Conservation (phyloP, 441 rosid species). For the Rhodomyrtus psidioides region DNA sequence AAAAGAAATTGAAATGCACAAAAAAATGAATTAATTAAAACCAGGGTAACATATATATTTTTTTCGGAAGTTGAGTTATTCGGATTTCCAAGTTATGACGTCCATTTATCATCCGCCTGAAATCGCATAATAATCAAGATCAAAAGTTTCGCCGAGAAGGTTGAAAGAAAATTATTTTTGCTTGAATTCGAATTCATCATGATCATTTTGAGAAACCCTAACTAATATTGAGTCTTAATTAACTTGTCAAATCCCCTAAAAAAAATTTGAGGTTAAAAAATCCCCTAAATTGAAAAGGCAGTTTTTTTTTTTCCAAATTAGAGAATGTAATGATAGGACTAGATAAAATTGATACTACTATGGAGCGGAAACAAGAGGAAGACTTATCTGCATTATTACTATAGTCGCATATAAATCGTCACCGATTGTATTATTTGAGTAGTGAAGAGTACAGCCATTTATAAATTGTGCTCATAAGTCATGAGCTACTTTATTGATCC, state of each 20-base stretch:
- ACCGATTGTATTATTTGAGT: not conserved
- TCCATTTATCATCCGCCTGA: not conserved
- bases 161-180: not conserved
- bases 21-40: too few species aligned
- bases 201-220: not conserved
- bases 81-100: not conserved
- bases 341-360: not conserved
- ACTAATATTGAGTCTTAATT: not conserved
- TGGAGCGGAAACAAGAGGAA: not conserved
- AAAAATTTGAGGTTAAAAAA: too few species aligned
- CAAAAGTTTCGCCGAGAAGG: not conserved
- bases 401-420: not conserved
- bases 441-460: not conserved
- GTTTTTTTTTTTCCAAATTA: not conserved
- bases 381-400: not conserved
- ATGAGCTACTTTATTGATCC: not conserved
- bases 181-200: not conserved
- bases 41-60: not conserved
- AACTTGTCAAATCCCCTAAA: accelerated
- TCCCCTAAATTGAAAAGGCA: not conserved
- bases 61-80: not conserved
- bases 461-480: not conserved
- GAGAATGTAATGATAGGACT: not conserved
- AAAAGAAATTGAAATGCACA: too few species aligned
- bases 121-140: not conserved